Conservation (phyloP, 495 filamentous ascomycete species). For the Lophium mytilinum region DNA sequence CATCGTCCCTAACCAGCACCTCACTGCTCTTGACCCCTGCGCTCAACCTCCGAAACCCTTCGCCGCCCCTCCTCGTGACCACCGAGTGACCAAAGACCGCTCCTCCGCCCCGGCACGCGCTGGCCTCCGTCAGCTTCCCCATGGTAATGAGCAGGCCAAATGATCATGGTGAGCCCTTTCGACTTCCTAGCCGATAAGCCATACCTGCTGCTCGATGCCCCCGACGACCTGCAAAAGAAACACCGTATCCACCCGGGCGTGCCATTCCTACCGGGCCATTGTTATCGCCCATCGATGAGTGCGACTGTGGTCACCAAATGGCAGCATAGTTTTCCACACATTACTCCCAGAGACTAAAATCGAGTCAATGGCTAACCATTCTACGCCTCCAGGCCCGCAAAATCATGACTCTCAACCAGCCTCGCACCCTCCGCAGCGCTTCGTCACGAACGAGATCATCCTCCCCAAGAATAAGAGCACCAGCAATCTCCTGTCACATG, state of each 20-base stretch:
- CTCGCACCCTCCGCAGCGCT: slow-evolving; percentile 11
- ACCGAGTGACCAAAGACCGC: not conserved
- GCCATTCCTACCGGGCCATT: too few relatives aligned
- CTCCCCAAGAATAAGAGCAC: slow-evolving; percentile 31
- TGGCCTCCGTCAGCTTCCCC: not conserved
- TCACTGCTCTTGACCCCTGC: too few relatives aligned
- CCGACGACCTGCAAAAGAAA: too few relatives aligned
- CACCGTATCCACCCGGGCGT: too few relatives aligned
- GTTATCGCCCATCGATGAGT: too few relatives aligned
- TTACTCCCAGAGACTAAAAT: not conserved
- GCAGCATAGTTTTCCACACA: too few relatives aligned
- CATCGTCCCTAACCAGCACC: too few relatives aligned
- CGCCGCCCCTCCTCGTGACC: not conserved
- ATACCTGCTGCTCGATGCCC: too few relatives aligned
- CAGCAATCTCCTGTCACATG: slow-evolving; percentile 26
- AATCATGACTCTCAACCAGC: slow-evolving; percentile 7
- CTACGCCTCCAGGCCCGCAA: slow-evolving; percentile 10
- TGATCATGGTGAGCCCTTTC: slow-evolving; percentile 21
- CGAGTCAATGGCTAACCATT: not conserved
- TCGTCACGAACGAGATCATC: slow-evolving; percentile 14
- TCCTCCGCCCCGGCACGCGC: not conserved
- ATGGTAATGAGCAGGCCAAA: slow-evolving; percentile 26
- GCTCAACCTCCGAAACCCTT: not conserved
- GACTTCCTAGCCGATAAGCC: not conserved
- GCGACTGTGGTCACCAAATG: too few relatives aligned